phyloP scores from a whole-genome alignment of 2,329 filamentous ascomycete species.

The Chaetomium globosum region DNA sequence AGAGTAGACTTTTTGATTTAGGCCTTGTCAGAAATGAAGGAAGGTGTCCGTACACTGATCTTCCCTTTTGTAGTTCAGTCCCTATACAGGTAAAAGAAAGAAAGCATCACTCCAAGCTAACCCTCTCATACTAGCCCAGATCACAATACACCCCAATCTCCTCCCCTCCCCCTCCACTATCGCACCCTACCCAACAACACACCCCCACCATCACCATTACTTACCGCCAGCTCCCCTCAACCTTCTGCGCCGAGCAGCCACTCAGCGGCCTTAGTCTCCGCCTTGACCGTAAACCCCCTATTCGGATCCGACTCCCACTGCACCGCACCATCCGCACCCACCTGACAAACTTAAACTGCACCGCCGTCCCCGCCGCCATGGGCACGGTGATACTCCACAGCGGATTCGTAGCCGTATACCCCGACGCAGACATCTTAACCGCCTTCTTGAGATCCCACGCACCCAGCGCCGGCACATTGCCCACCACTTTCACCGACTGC shows the following conservation, averaged over 20 bases:
- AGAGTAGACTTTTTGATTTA: background rate
- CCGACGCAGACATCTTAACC: constrained; percentile 58
- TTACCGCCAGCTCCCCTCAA: constrained; percentile 26
- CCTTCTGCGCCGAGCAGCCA: constrained; percentile 34
- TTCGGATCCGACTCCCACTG: constrained; percentile 67
- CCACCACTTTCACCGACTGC: constrained; percentile 67
- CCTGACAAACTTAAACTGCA: constrained; percentile 73
- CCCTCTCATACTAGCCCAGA: background rate
- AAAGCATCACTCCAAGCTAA: background rate
- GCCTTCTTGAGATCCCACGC: constrained; percentile 61
- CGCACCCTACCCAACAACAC: background rate
- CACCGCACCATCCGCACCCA: constrained; percentile 56
- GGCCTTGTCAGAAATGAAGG: background rate
- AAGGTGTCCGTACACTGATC: background rate
- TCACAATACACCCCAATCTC: background rate
- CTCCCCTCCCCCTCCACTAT: background rate
- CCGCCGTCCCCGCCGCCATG: constrained; percentile 56
- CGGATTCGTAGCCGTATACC: constrained; percentile 62
- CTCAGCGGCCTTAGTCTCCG: constrained; percentile 33
- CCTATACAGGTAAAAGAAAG: background rate
- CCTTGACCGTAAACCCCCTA: constrained; percentile 45
- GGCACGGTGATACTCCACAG: constrained; percentile 63
- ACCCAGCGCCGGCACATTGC: constrained; percentile 62
- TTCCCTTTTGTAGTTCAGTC: background rate
- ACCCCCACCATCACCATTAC: background rate